These are phyloP conservation scores for Paraphaeosphaeria sporulosa DNA, from an alignment of 2,329 filamentous ascomycete species.

Conservation along the genomic window DNA sequence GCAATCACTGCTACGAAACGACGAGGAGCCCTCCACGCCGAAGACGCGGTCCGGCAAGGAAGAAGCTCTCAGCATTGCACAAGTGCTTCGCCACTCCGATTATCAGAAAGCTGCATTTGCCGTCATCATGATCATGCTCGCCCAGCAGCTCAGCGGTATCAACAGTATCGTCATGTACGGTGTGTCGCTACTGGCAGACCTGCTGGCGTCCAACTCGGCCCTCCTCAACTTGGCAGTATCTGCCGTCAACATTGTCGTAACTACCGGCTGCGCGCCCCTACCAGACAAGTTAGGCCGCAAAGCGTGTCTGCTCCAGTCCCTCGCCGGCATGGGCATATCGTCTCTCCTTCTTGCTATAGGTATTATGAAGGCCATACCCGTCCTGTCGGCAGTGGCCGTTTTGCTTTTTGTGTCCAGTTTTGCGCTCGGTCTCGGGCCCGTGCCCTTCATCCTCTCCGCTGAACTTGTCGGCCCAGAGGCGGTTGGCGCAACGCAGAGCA, in stretches of 20 bases:
- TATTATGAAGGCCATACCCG: constrained; percentile 75
- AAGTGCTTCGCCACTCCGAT: constrained; percentile 70
- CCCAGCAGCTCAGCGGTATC: constrained; percentile 86
- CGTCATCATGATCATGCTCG: constrained; percentile 90
- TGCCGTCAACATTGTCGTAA: constrained; percentile 83
- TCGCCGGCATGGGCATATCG: constrained; percentile 82
- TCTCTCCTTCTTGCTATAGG: constrained; percentile 81
- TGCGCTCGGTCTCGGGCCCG: constrained; percentile 87
- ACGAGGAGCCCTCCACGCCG: constrained; percentile 35
- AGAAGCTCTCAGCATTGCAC: constrained; percentile 53
- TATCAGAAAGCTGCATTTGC: constrained; percentile 85
- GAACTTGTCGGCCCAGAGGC: constrained; percentile 91
- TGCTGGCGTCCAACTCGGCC: constrained; percentile 82
- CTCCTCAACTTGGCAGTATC: constrained; percentile 89
- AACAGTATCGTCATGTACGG: constrained; percentile 99
- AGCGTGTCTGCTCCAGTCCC: constrained; percentile 80
- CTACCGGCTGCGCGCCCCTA: constrained; percentile 80
- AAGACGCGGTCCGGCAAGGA: constrained; percentile 40
- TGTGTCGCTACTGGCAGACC: constrained; percentile 81
- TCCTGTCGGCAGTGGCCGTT: constrained; percentile 81
- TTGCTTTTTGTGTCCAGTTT: constrained; percentile 89
- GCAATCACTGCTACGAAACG: constrained; percentile 68
- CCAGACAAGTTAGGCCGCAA: constrained; percentile 90
- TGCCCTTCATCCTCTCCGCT: constrained; percentile 92
- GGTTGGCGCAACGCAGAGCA: constrained; percentile 89